Evolutionary conservation across 805 yeast genomes (phyloP).

Genomic region (Vanderwaltozyma tropicalis): DNA sequence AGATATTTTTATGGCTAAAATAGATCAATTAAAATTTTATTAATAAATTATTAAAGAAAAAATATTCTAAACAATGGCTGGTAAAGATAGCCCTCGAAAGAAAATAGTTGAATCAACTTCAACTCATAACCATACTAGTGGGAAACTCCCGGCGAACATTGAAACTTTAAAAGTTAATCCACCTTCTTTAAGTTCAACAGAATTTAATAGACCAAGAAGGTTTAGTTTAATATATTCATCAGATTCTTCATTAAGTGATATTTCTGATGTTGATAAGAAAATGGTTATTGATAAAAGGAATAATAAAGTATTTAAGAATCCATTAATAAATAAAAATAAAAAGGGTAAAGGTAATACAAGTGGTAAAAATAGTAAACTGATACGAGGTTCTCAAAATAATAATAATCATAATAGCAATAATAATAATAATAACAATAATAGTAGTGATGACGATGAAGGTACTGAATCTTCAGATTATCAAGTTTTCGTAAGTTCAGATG

Average conservation of each 20-base stretch:
- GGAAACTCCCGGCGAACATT: constrained; percentile 3
- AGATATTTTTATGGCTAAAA: too few relatives aligned
- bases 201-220: constrained; percentile 28
- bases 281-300: neutral
- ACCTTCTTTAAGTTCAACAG: neutral
- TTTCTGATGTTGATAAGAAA: constrained; percentile 27
- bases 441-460: constrained; percentile 25
- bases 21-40: too few relatives aligned
- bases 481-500: too few relatives aligned
- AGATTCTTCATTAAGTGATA: constrained; percentile 31
- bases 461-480: too few relatives aligned
- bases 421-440: constrained; percentile 17
- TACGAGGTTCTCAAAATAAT: constrained; percentile 19
- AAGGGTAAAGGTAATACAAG: constrained; percentile 11
- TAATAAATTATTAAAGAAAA: neutral
- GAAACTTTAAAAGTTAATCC: neutral
- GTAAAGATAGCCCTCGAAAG: constrained; percentile 21
- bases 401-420: constrained; percentile 5
- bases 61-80: constrained; percentile 3
- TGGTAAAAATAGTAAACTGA: constrained; percentile 29
- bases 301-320: neutral
- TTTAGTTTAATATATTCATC: constrained; percentile 38
- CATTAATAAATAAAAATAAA: constrained; percentile 6
- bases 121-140: constrained; percentile 9
- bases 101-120: constrained; percentile 3